Conservation (phyloP, 495 filamentous ascomycete genomes). For the Trichocladium uniseriatum region DNA sequence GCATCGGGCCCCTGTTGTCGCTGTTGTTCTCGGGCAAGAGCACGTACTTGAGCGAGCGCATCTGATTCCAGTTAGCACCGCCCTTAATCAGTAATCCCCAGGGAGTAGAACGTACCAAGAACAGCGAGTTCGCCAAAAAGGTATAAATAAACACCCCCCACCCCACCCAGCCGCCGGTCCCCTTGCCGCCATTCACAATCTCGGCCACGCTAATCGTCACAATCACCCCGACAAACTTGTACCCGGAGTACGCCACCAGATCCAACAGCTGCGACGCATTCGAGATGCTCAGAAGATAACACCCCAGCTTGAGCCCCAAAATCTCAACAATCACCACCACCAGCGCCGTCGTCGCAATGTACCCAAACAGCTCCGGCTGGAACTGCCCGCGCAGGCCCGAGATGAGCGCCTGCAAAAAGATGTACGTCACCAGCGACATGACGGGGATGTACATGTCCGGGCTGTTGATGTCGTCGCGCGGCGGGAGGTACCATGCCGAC, state of each 20-base stretch:
- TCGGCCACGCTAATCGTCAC: conserved; percentile 70
- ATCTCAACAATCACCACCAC: conserved; percentile 81
- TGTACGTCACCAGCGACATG: conserved; percentile 94
- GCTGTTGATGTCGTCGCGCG: conserved; percentile 93
- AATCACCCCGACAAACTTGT: conserved; percentile 97
- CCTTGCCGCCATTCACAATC: conserved; percentile 62
- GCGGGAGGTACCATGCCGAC: conserved; percentile 74
- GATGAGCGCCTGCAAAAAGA: conserved; percentile 79
- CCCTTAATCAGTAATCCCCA: too few species aligned
- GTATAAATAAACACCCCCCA: conserved; percentile 87
- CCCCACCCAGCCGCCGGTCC: conserved; percentile 76
- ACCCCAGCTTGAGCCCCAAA: conserved; percentile 77
- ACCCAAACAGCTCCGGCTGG: conserved; percentile 84
- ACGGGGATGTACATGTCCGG: conserved; percentile 98
- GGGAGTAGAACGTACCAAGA: conserved; percentile 58
- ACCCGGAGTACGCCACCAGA: conserved; percentile 89
- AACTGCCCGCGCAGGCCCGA: conserved; percentile 90
- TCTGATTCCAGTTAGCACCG: conserved; percentile 50
- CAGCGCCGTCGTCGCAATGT: conserved; percentile 75
- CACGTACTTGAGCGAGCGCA: conserved; percentile 92
- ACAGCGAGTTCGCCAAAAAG: conserved; percentile 89
- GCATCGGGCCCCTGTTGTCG: conserved; percentile 57
- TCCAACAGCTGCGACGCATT: conserved; percentile 82
- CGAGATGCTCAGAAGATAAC: conserved; percentile 85
- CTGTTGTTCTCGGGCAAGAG: conserved; percentile 74